Evolutionary conservation across 2,329 filamentous ascomycete species (phyloP), one percentile per base, ranked within the genome.

Genomic region (Albophoma yamanashiensis): DNA sequence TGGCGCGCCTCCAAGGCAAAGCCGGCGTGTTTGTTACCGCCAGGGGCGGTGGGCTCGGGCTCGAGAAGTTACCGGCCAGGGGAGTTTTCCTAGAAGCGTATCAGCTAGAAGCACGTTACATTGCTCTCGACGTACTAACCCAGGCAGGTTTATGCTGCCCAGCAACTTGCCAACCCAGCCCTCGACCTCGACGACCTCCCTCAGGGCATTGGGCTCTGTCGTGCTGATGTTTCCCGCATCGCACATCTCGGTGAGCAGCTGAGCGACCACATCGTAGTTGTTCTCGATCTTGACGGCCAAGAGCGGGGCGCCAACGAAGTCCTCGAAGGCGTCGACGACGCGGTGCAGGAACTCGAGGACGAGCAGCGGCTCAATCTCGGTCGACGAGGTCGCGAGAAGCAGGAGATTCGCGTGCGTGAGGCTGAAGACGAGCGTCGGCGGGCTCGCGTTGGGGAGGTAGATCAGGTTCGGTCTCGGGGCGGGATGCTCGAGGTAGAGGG

Each of bases 321-420:
- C 93, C 75, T 97, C 93, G 40, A 99, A 83, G 15, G 89, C 88
- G 79, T 99, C 94, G 69, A 96, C 85, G 38, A 96, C 83, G 64
- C 94, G 88, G 78, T 97, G 93, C 45, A 99, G 82, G 74, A 97
- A 97, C 75, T 97, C 93, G 64, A 97, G 86, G 45, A 92, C 88
- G 6, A 96, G 84, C 9, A 99, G 82, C 9, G 94, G 92, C 70
- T 97, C 92, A 58, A 89, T 87, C 71, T 99, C 94, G 60, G 84
- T 82, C 43, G 91, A 92, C n/a, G 88, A 85, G 0, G 93, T 92
- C 15, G 91, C 86, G 57, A 97, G 80, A 67, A 97, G 90, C 25
- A 97, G 82, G 7, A 99, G 82, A 68, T 92, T 91, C 62, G 91
- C 89, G 73, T 97, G 92, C n/a, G 82, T 78, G 64, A 96, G 83